A percentile compares a stretch with the other conserved stretches of the same genome.
Conservation (phyloP, 805 yeast genomes). For the Helenozyma baotianmanensis region DNA sequence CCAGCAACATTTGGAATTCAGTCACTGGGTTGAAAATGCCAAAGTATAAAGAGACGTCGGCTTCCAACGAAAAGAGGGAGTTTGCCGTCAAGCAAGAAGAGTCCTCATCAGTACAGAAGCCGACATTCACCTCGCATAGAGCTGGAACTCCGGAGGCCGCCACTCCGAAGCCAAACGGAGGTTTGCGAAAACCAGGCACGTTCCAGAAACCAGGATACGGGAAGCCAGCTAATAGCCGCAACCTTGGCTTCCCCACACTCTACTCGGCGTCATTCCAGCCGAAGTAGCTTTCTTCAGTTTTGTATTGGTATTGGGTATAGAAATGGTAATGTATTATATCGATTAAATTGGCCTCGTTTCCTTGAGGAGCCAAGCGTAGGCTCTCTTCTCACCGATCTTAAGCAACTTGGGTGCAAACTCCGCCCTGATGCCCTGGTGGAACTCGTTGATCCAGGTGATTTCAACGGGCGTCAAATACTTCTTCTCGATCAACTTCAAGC, state of each 20-base stretch:
- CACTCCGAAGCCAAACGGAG: neutral
- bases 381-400: constrained; percentile 51
- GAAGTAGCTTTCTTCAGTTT: constrained; percentile 4
- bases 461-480: constrained; percentile 27
- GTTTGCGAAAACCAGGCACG: constrained; percentile 11
- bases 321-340: neutral
- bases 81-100: constrained; percentile 1
- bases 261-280: constrained; percentile 14
- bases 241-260: constrained; percentile 14
- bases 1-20: constrained; percentile 1
- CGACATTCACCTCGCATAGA: constrained; percentile 13
- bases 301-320: constrained; percentile 1
- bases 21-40: constrained; percentile 13
- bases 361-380: constrained; percentile 64
- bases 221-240: constrained; percentile 5
- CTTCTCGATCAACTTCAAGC: constrained; percentile 31
- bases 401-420: constrained; percentile 37
- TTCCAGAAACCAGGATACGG: constrained; percentile 14
- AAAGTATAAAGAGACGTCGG: constrained; percentile 11
- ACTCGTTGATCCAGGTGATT: constrained; percentile 37
- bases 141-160: constrained; percentile 6
- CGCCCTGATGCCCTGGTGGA: constrained; percentile 27
- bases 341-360: constrained; percentile 46
- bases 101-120: no score
- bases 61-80: neutral